Base-by-base conservation (phyloP, 805 yeast genomes). In the Pichia sporocuriosa region DNA sequence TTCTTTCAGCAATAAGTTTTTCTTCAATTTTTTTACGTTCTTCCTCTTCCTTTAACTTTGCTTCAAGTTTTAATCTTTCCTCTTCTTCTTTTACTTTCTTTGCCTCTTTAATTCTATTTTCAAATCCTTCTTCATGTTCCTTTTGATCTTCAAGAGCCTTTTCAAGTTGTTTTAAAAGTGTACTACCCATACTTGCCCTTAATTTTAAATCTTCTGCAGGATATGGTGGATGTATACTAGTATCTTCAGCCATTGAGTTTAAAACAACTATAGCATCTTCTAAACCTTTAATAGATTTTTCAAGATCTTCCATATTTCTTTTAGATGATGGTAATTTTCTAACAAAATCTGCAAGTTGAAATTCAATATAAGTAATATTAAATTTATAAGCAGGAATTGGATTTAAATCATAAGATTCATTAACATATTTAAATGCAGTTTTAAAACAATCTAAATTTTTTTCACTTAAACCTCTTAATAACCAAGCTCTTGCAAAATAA, bases 401-500 rank as follows among this genome's bases (percentile, higher is more conserved):
- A 50, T 65, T 50, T 45, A 65, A 48, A 35, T 61, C 52, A 53
- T 68, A 70, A 0, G 95, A 86, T 47, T 70, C 67, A 50, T 73
- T 66, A 6, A 86, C 74, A 50, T 74, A 77, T 33, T 74, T 79
- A 43, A 87, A 67, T 0, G 95, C 74, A 41, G 70, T 77, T 31
- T 72, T 65, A 40, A 81, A 74, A 46, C 71, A 77, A n/a, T 66
- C 74, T 36, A 79, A 56, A 43, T 74, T 81, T 60, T 74, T 80
- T 55, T 85, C 95, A 25, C 69, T 65, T 30, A 71, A 57, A 10
- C 86, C 97, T 58, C 96, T 73, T 20, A 78, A 70, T 48, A 79
- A 79, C 97, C 97, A 89, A 2, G 93, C 90, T 47, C 89, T 75
- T 33, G 95, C 96, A 45, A 90, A 69, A 49, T 84, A 71, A 15